phyloP scores from a whole-genome alignment of 495 filamentous ascomycete species.

The Penicillium goetzii region DNA sequence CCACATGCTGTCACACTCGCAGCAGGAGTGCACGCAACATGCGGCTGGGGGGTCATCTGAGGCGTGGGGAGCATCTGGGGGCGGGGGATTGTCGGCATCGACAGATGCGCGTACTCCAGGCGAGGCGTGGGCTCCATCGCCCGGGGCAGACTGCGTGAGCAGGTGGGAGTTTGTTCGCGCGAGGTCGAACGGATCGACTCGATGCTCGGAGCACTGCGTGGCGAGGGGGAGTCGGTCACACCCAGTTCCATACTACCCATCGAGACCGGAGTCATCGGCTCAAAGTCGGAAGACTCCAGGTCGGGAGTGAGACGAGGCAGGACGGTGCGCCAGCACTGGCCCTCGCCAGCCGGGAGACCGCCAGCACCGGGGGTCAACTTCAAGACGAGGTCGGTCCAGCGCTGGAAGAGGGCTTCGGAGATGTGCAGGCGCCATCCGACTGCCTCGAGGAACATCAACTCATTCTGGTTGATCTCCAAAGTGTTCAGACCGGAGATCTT shows the following conservation, averaged over 20 bases:
- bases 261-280: constrained; percentile 37
- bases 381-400: constrained; percentile 88
- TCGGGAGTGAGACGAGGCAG: constrained; percentile 80
- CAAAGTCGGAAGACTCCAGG: constrained; percentile 41
- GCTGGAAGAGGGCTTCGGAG: constrained; percentile 81
- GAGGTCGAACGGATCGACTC: constrained; percentile 26
- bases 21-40: constrained; percentile 84
- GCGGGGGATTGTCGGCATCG: constrained; percentile 57
- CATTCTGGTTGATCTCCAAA: constrained; percentile 92
- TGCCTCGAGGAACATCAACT: constrained; percentile 87
- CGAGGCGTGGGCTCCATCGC: constrained; percentile 61
- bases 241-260: constrained; percentile 36
- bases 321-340: constrained; percentile 71
- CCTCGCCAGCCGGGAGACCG: constrained; percentile 34
- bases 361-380: constrained; percentile 71
- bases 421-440: constrained; percentile 96
- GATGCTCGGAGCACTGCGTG: constrained; percentile 34
- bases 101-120: constrained; percentile 37
- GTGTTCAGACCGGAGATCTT: constrained; percentile 94
- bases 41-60: constrained; percentile 76
- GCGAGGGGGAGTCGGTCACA: constrained; percentile 41
- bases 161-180: constrained; percentile 52
- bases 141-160: constrained; percentile 51
- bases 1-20: constrained; percentile 67
- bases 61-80: constrained; percentile 77